Evolutionary conservation across 1,139 yeast genomes (phyloP).

Genomic region (Sugiyamaella pinicola): DNA sequence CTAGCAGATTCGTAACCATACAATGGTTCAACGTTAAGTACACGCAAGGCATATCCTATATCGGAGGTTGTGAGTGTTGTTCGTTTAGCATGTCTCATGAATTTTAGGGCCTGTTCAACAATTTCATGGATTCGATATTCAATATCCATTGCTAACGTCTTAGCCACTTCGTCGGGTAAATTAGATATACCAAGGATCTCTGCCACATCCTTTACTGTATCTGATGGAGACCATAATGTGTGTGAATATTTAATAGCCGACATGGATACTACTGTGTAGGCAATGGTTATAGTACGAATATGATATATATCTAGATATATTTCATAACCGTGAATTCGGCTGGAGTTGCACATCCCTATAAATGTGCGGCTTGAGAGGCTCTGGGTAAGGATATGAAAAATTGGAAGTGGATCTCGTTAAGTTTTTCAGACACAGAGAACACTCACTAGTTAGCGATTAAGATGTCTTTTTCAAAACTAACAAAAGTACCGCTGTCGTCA

Average conservation of each 20-base stretch:
- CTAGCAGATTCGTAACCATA: conserved; percentile 50
- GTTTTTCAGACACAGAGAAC: too few species aligned
- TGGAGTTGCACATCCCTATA: too few species aligned
- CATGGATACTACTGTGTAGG: not conserved
- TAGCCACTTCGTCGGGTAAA: conserved; percentile 89
- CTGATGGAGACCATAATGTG: conserved; percentile 96
- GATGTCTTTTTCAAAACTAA: conserved; percentile 16
- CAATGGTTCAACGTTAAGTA: conserved; percentile 76
- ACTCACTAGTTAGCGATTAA: too few species aligned
- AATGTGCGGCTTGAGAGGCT: conserved; percentile 7
- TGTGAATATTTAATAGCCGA: conserved; percentile 63
- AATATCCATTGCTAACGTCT: conserved; percentile 96
- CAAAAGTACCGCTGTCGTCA: conserved; percentile 15
- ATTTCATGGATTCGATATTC: conserved; percentile 96
- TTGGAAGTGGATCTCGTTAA: not conserved
- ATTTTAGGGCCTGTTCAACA: conserved; percentile 90
- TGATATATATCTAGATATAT: not conserved
- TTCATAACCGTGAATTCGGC: not conserved
- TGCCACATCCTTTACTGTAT: conserved; percentile 95
- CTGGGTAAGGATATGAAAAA: conserved; percentile 11
- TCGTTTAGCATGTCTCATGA: conserved; percentile 92
- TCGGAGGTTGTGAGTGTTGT: conserved; percentile 80
- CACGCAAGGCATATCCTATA: conserved; percentile 76
- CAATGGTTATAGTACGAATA: not conserved
- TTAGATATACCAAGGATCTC: conserved; percentile 80